Evolutionary conservation across 164 flowering plant genomes (phyloP).

Genomic region (Echeveria elegans): DNA sequence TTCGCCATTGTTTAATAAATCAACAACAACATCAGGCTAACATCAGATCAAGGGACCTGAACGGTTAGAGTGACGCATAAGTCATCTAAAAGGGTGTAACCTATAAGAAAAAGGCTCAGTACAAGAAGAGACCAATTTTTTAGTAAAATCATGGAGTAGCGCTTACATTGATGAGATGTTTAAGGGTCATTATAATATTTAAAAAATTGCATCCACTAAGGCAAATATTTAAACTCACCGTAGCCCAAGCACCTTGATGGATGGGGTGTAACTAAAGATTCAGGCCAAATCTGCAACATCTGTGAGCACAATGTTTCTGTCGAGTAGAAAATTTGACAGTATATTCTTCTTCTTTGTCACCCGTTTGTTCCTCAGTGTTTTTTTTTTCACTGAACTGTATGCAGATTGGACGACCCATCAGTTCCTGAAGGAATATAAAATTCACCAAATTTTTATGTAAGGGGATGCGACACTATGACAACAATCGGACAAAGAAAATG

Average conservation of each 20-base stretch:
- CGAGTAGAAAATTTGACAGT: slow-evolving; percentile 1
- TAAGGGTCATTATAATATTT: too few species aligned
- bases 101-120: too few species aligned
- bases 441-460: background rate
- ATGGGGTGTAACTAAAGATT: background rate
- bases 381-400: slow-evolving; percentile 50
- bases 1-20: background rate
- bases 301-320: background rate
- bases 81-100: too few species aligned
- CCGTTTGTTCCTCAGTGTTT: slow-evolving; percentile 25
- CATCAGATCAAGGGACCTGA: background rate
- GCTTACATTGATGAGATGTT: too few species aligned
- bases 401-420: slow-evolving; percentile 64
- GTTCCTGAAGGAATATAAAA: slow-evolving; percentile 37
- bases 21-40: background rate
- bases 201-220: background rate
- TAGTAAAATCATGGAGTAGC: too few species aligned
- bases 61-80: background rate
- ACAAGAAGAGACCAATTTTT: too few species aligned
- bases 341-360: slow-evolving; percentile 20
- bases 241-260: background rate
- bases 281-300: background rate
- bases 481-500: background rate
- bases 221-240: background rate
- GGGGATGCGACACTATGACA: background rate